Evolutionary conservation across 169 alveolate species (phyloP).

Genomic region (Amoebophrya sp.): DNA sequence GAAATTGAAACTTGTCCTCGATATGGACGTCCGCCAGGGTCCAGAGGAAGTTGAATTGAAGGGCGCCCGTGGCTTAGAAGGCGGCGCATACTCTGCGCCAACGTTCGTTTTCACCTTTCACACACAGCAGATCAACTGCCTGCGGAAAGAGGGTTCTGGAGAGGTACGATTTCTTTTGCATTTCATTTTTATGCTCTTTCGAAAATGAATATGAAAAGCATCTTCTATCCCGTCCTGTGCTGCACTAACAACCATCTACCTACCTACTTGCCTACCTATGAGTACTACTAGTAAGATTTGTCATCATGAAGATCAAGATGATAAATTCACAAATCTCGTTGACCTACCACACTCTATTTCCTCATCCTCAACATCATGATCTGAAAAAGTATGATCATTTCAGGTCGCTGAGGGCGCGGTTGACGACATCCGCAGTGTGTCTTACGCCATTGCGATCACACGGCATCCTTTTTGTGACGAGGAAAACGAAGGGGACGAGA

Average conservation of each 20-base stretch:
- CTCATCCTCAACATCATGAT: too few species aligned
- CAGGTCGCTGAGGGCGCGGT: conserved; percentile 54
- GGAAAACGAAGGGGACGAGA: conserved; percentile 51
- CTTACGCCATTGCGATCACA: conserved; percentile 69
- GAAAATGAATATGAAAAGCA: too few species aligned
- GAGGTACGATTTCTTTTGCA: too few species aligned
- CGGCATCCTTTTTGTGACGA: conserved; percentile 60
- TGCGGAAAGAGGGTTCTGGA: conserved; percentile 57
- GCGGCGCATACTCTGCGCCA: conserved; percentile 48
- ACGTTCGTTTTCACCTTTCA: conserved; percentile 69
- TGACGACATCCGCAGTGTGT: conserved; percentile 72
- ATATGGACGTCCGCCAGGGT: conserved; percentile 57
- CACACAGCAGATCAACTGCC: conserved; percentile 75
- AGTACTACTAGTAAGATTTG: too few species aligned
- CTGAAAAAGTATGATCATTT: not conserved
- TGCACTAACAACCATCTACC: too few species aligned
- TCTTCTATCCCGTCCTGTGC: too few species aligned
- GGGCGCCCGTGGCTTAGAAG: conserved; percentile 61
- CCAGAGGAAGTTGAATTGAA: conserved; percentile 67
- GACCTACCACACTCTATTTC: too few species aligned
- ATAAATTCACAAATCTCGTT: too few species aligned
- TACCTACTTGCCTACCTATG: too few species aligned
- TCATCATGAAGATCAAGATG: too few species aligned
- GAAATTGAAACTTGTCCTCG: conserved; percentile 57
- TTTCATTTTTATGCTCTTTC: too few species aligned